Conservation (phyloP, 129 eudicot genomes). For the Oenanthe sinensis region DNA sequence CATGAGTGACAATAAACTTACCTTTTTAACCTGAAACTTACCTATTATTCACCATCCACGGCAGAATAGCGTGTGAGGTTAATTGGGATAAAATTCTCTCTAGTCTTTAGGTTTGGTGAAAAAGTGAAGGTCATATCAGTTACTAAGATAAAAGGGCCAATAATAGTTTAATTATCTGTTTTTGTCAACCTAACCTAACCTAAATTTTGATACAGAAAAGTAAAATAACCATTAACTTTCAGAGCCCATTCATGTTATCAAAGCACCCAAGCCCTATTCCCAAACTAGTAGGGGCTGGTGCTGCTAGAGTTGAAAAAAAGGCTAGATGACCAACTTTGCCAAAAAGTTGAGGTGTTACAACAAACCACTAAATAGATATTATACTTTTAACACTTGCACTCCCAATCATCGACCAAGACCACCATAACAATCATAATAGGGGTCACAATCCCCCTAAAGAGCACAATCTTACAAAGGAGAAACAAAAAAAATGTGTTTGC, state of each 20-base stretch:
- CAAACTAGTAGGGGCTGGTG: neutral
- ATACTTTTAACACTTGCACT: neutral
- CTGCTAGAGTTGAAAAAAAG: neutral
- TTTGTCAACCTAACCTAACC: neutral
- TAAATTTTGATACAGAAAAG: too few species aligned
- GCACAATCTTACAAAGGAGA: neutral
- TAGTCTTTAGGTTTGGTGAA: neutral
- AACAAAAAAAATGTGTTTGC: neutral
- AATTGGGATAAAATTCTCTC: neutral
- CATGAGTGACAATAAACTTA: too few species aligned
- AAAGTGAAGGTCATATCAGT: neutral
- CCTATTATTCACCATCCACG: neutral
- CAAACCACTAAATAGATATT: neutral
- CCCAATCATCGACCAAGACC: neutral
- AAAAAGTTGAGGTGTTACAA: neutral
- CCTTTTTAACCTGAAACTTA: neutral
- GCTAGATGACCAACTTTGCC: neutral
- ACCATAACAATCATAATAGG: neutral
- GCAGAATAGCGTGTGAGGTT: neutral
- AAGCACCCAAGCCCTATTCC: neutral
- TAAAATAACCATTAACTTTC: too few species aligned
- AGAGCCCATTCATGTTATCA: neutral
- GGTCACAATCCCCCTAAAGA: neutral
- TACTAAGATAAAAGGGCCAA: neutral
- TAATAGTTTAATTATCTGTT: neutral